Evolutionary conservation across 2,329 filamentous ascomycete species (phyloP), one percentile per base, ranked within the genome.

Genomic region (Colletotrichum shisoi): DNA sequence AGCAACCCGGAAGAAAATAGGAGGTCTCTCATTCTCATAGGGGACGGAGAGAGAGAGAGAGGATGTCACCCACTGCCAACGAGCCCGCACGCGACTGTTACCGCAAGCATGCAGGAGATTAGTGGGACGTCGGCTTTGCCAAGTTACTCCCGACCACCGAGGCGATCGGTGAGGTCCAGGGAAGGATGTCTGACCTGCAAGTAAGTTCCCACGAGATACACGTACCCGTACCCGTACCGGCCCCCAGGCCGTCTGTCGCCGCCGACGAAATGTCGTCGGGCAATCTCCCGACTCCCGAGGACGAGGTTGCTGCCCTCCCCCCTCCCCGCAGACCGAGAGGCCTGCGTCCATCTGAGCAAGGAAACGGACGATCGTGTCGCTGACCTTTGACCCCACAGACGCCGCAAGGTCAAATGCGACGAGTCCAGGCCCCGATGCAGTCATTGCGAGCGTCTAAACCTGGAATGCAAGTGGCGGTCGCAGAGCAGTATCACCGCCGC

Each of bases 341-440:
- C 54, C 21, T 44, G 19, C 11, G 15, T 21, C 19, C 39, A 19
- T 21, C 5, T 17, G 17, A 9, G 21, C n/a, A 6, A 1, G 48
- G n/a, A 54, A 3, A 19, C 12, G 44, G 5, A 40, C 8, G 44
- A 44, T 34, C 24, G n/a, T 58, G 24, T 19, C 9, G 48, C 59
- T 57, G 53, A 68, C 51, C 11, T 37, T 15, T 31, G 7, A 24
- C 63, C 63, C 60, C 27, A 44, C 67, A 83, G 82, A 69, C 81
- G 82, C 44, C 79, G 83, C 67, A 86, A 85, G 74, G 84, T 85
- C 70, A 80, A 83, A 70, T 86, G 84, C 72, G 82, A 85, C 70
- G 83, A 86, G 74, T 79, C 81, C 69, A 79, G 82, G 64, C 84
- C 84, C 7, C 73, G 81, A 19, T 86, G 84, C 72, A 81, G 77